Evolutionary conservation across 148 eudicot species (phyloP).

Genomic region (Silene latifolia): DNA sequence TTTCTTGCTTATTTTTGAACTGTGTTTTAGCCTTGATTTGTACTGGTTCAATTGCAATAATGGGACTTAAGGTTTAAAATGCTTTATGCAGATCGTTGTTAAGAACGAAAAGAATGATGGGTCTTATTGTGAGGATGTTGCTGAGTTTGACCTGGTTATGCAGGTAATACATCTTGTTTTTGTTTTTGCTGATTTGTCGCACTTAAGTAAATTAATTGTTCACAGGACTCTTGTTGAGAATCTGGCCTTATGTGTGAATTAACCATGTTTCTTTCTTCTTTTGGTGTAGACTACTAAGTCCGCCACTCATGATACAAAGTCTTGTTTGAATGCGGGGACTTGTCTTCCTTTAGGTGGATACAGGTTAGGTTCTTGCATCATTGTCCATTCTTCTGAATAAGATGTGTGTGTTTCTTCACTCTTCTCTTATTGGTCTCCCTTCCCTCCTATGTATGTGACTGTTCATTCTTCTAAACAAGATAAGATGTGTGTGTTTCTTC

Average conservation of each 20-base stretch:
- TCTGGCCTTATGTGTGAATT: conserved; percentile 2
- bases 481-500: neutral
- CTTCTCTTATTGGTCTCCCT: neutral
- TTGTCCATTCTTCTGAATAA: conserved; percentile 6
- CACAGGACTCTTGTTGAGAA: neutral
- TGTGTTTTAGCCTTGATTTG: conserved; percentile 1
- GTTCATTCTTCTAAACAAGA: conserved; percentile 1
- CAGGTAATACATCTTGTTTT: conserved; percentile 55
- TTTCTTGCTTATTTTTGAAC: neutral
- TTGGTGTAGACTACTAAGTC: conserved; percentile 74
- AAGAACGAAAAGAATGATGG: conserved; percentile 52
- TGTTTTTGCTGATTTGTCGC: conserved; percentile 2
- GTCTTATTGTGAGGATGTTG: conserved; percentile 58
- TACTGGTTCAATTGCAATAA: neutral
- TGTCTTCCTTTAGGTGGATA: conserved; percentile 97
- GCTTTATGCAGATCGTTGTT: conserved; percentile 49
- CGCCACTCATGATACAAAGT: conserved; percentile 76
- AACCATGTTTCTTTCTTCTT: neutral
- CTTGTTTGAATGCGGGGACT: conserved; percentile 72
- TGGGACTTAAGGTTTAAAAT: conserved; percentile 15
- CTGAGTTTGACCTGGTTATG: conserved; percentile 90
- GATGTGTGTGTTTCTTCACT: neutral
- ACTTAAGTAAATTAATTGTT: neutral
- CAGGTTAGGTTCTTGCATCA: conserved; percentile 53
- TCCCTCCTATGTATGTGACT: neutral